phyloP scores from a whole-genome alignment of 2,329 filamentous ascomycete species.

The Pestalotiopsis sp. region DNA sequence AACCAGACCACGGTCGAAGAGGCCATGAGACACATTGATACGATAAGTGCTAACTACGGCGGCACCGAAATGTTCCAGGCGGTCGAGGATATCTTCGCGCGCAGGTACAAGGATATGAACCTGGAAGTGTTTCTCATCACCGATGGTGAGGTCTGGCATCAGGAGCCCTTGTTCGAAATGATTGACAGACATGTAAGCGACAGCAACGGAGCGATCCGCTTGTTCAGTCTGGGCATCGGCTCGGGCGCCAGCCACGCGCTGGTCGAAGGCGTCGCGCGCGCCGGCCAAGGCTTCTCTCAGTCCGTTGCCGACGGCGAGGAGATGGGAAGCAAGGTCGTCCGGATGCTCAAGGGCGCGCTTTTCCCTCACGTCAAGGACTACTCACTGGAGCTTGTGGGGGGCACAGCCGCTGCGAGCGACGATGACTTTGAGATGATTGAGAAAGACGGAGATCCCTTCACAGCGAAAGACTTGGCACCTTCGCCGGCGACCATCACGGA shows the following conservation, averaged over 20 bases:
- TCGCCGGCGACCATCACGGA: constrained; percentile 18
- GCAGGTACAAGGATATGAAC: constrained; percentile 45
- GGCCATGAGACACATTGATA: constrained; percentile 43
- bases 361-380: constrained; percentile 68
- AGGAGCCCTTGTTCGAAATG: constrained; percentile 44
- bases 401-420: constrained; percentile 24
- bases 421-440: constrained; percentile 67
- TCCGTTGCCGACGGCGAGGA: constrained; percentile 63
- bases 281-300: constrained; percentile 62
- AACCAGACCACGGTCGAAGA: constrained; percentile 42
- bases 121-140: constrained; percentile 59
- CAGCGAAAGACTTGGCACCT: constrained; percentile 32
- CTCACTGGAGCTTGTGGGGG: constrained; percentile 63
- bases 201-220: constrained; percentile 45
- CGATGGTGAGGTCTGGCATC: constrained; percentile 56
- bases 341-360: constrained; percentile 74
- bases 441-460: constrained; percentile 51
- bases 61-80: constrained; percentile 55
- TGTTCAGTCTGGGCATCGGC: constrained; percentile 60
- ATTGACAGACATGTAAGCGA: constrained; percentile 41
- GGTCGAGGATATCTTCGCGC: constrained; percentile 43
- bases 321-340: constrained; percentile 68
- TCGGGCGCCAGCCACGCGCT: constrained; percentile 50
- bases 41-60: constrained; percentile 48
- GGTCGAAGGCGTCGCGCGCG: constrained; percentile 55